phyloP scores from a whole-genome alignment of 768 basidiomycete genomes.

The Mycena galopus region DNA sequence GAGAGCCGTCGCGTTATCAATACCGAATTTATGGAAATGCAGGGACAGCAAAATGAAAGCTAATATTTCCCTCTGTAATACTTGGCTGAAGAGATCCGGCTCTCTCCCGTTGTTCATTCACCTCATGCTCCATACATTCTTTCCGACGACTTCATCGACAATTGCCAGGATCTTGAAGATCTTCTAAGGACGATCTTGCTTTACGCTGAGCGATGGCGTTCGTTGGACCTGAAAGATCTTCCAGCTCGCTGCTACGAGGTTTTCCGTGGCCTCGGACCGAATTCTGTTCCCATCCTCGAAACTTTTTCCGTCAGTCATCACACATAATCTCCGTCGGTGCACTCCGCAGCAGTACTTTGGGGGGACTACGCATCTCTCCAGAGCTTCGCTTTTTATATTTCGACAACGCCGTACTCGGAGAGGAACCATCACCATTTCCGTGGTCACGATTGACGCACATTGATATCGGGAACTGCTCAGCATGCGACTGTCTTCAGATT shows the following conservation, averaged over 20 bases:
- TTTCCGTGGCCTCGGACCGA: background rate
- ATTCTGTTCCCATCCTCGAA: background rate
- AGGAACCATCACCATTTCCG: background rate
- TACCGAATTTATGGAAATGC: too few species aligned
- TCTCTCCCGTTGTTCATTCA: too few species aligned
- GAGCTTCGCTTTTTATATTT: background rate
- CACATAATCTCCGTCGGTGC: too few species aligned
- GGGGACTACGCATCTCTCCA: background rate
- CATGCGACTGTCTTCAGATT: too few species aligned
- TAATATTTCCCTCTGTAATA: too few species aligned
- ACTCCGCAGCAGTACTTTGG: background rate
- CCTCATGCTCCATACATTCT: too few species aligned
- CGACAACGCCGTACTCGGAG: background rate
- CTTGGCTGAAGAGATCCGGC: too few species aligned
- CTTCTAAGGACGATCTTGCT: background rate
- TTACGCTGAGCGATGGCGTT: constrained; percentile 3
- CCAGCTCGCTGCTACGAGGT: background rate
- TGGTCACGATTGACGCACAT: background rate
- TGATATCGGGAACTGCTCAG: too few species aligned
- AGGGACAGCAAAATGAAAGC: too few species aligned
- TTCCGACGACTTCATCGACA: too few species aligned
- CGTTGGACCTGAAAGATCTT: background rate
- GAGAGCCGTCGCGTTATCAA: too few species aligned
- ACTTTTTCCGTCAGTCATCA: background rate
- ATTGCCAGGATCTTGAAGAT: constrained; percentile 4